Conservation (phyloP, 805 yeast species). For the Suhomyces faveliae region DNA sequence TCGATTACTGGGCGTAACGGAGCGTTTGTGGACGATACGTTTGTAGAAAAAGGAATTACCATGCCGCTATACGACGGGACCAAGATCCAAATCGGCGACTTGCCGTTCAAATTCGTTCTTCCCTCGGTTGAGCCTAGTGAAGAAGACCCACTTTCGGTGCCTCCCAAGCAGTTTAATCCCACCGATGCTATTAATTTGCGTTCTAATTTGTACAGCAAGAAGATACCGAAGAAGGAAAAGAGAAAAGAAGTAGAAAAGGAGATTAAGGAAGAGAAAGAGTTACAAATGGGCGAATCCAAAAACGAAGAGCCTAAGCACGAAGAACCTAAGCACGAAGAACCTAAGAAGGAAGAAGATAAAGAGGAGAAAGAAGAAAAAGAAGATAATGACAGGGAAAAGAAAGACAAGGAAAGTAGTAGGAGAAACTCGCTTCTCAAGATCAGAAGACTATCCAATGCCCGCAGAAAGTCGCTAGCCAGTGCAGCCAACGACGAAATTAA, state of each 20-base stretch:
- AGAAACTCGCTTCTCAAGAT: constrained; percentile 17
- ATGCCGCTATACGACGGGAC: constrained; percentile 81
- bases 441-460: constrained; percentile 35
- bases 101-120: constrained; percentile 80
- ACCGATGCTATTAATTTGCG: constrained; percentile 59
- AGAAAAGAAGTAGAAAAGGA: constrained; percentile 1
- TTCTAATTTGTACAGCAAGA: constrained; percentile 40
- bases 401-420: constrained; percentile 4
- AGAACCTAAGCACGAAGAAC: neutral
- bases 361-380: neutral
- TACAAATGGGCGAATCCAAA: too few species aligned
- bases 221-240: constrained; percentile 1
- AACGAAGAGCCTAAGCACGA: neutral
- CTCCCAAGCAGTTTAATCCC: constrained; percentile 51
- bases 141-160: constrained; percentile 12
- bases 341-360: neutral
- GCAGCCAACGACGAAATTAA: constrained; percentile 40
- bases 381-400: neutral
- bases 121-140: constrained; percentile 59
- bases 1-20: constrained; percentile 94
- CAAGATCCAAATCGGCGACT: constrained; percentile 89
- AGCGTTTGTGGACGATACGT: constrained; percentile 89
- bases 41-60: constrained; percentile 88
- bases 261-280: neutral
- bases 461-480: constrained; percentile 38